Evolutionary conservation across 1,284 basidiomycete genomes (phyloP).

Genomic region (Apiotrichum domesticum): DNA sequence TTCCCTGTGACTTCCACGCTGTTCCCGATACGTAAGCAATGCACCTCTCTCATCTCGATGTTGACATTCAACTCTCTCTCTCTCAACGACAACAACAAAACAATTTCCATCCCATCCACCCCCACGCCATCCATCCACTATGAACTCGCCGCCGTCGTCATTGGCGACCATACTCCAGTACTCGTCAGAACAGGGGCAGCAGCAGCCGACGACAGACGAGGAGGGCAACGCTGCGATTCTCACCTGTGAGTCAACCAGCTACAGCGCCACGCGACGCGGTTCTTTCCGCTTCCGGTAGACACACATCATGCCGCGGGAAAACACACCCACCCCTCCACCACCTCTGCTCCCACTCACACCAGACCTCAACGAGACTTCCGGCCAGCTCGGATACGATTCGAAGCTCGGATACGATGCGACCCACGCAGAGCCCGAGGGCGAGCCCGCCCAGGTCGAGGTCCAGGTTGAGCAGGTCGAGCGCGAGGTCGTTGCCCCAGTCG

Average conservation of each 20-base stretch:
- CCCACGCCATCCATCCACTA: not conserved
- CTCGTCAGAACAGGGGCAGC: not conserved
- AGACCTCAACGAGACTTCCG: slow-evolving; percentile 11
- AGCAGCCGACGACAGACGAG: not conserved
- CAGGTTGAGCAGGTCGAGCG: not conserved
- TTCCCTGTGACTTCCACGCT: too few species aligned
- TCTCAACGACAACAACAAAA: too few species aligned
- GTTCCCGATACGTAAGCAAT: not conserved
- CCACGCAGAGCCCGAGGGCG: not conserved
- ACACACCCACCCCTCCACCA: too few species aligned
- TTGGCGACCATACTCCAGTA: slow-evolving; percentile 3
- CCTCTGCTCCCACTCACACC: not conserved
- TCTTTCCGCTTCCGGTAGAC: not conserved
- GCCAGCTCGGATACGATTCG: not conserved
- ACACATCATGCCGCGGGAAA: not conserved
- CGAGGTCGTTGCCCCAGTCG: not conserved
- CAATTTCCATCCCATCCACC: not conserved
- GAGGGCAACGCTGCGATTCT: slow-evolving; percentile 11
- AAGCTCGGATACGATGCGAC: not conserved
- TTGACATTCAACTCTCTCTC: not conserved
- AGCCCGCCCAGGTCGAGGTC: not conserved
- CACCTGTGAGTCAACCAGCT: slow-evolving; percentile 11
- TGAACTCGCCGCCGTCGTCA: slow-evolving; percentile 9
- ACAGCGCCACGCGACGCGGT: not conserved
- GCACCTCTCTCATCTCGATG: too few species aligned